Base-by-base conservation (phyloP, 2,329 filamentous ascomycete species). In the Macrophomina phaseolina region DNA sequence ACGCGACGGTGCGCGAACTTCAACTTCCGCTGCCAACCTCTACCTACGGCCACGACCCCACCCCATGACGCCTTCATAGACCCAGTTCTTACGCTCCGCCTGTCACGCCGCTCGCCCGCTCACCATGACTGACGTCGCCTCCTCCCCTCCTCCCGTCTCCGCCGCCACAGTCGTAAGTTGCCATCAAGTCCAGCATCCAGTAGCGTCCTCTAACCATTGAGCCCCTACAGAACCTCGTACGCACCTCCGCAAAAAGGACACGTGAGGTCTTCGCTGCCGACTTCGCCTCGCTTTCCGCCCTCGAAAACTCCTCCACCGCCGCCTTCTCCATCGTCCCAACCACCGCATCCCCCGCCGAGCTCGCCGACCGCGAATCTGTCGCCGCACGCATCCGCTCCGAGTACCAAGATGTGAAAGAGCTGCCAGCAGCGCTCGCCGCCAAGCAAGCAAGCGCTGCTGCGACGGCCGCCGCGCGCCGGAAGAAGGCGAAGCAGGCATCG, bases 381-480 rank as follows among this genome's bases (percentile, higher is more conserved):
- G 80, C 85, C 36, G 79, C 84, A 64, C 87, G 90, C 56, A 88
- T 91, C 75, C 84, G 85, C 64, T 84, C 83, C 74, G 93, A 97
- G 81, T 97, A 97, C 79, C 86, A 89, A 72, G 83, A 89, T 74
- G 90, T 95, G 28, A 87, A 89, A 75, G 90, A 91, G 69, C 85
- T 97, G 3, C 94, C 94, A 5, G 87, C 90, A 28, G 87, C 87
- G 1, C 85, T 97, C 23, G 91, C 91, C 42, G 90, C 91, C 28
- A 95, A 94, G 76, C 90, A 94, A 78, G 90, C 91, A 14, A 87
- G 83, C 72, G 85, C 86, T 45, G 80, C 82, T 32, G 79, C 83
- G 2, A 82, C 84, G 4, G 81, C 87, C n/a, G 85, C 84, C 8
- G 85, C 86, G 68, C 84, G 89, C 70, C 84, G 88, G 70, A 91